Base-by-base conservation (phyloP, 2,329 filamentous ascomycete species). In the Colletotrichum gloeosporioides region DNA sequence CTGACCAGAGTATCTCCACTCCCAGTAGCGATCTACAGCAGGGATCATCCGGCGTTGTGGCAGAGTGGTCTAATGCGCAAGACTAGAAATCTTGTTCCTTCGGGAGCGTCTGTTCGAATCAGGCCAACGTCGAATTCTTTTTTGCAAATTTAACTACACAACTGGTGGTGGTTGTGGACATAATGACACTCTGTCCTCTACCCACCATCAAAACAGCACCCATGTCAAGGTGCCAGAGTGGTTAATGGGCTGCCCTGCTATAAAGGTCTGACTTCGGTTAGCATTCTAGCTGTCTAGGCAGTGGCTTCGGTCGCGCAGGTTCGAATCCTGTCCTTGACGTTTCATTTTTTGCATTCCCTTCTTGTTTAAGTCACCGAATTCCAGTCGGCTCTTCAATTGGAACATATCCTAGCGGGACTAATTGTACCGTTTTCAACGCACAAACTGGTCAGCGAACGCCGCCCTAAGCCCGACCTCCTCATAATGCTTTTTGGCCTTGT, bases 391-490 rank as follows among this genome's bases (percentile, higher is more conserved):
- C 6, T 10, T 12, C n/a, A 2, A 22, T 12, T 22, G 44, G 13
- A 22, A 22, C 6, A 2, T 8, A 22, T 22, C 1, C 44, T 49
- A 2, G 44, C 44, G 10, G 6, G n/a, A 3, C 44, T 49, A 10
- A 12, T 2, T 49, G 44, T 22, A 49, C 5, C 10, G 44, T 9
- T 13, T n/a, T 36, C 22, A 64, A 36, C 61, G 61, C 31, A 39
- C 61, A 64, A 64, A 39, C 32, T 64, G 61, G 16, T 39, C 61
- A 57, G 74, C 82, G 80, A 79, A 84, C 18, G 71, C 78, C 8
- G 79, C 78, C 6, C 81, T 80, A n/a, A 84, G 77, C 4, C 83
- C 82, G 49, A 83, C 81, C 18, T 71, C 74, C 72, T 84, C 82
- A 77, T 83, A 84, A 76, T 84, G 83, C 67, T 80, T 78, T 61